Conservation (phyloP, 768 basidiomycete species). For the Collybiopsis confluens region DNA sequence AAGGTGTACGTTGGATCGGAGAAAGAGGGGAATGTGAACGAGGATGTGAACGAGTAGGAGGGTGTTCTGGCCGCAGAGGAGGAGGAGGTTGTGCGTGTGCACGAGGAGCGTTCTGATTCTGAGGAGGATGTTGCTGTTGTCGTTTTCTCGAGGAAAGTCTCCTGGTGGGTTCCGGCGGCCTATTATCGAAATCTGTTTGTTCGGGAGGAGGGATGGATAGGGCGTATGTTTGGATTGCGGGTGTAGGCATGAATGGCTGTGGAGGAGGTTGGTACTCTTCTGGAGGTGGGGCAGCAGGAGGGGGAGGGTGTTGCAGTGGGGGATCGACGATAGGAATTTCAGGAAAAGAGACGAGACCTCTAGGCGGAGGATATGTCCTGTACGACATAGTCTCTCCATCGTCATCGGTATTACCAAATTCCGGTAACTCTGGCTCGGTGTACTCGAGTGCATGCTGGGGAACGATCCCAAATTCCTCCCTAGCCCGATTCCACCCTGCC, state of each 20-base stretch:
- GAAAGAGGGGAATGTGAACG: not conserved
- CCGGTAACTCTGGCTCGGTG: not conserved
- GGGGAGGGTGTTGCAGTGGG: not conserved
- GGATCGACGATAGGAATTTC: not conserved
- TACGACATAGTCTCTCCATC: slow-evolving; percentile 2
- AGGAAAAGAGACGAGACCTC: not conserved
- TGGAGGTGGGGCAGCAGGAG: not conserved
- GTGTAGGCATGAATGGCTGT: not conserved
- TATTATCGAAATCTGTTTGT: slow-evolving; percentile 1
- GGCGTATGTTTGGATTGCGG: slow-evolving; percentile 4
- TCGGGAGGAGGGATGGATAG: slow-evolving; percentile 2
- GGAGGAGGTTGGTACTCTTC: not conserved
- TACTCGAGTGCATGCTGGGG: not conserved
- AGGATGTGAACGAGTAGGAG: no score
- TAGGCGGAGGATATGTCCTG: not conserved
- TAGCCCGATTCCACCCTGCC: slow-evolving; percentile 6
- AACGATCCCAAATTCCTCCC: slow-evolving; percentile 3
- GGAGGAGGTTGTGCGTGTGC: no score
- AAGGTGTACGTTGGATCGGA: not conserved
- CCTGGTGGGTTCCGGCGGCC: not conserved
- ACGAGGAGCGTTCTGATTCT: not conserved
- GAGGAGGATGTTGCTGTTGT: not conserved
- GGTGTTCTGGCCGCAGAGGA: no score
- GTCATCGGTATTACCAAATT: not conserved
- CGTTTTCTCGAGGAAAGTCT: not conserved